phyloP scores from a whole-genome alignment of 1,284 basidiomycete species.

The Xerocomus minutiporus region DNA sequence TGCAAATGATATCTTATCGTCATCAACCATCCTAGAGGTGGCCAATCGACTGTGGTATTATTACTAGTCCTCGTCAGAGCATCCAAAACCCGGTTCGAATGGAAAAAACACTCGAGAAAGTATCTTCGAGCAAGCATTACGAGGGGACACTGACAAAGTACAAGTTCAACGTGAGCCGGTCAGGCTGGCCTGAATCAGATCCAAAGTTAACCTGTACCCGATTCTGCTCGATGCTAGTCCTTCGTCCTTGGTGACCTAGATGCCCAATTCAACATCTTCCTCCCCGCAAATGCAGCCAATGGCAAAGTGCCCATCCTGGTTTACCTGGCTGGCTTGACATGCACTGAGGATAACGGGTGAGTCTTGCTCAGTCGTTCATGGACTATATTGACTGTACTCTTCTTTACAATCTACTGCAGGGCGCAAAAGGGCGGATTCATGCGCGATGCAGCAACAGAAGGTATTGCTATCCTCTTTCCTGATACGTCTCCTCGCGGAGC shows the following conservation, averaged over 20 bases:
- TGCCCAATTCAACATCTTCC: conserved; percentile 87
- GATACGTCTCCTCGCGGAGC: conserved; percentile 96
- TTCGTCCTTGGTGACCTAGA: conserved; percentile 73
- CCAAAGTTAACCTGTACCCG: not conserved
- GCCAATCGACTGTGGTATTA: too few species aligned
- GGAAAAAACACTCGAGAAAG: conserved; percentile 22
- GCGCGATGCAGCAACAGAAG: conserved; percentile 72
- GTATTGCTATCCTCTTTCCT: conserved; percentile 90
- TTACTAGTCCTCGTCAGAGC: not conserved
- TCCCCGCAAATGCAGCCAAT: conserved; percentile 62
- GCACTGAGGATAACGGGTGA: conserved; percentile 93
- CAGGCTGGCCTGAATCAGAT: not conserved
- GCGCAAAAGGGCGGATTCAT: conserved; percentile 88
- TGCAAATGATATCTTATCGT: too few species aligned
- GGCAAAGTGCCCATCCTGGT: conserved; percentile 77
- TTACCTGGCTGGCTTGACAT: conserved; percentile 91
- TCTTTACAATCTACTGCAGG: conserved; percentile 35
- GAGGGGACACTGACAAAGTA: conserved; percentile 82
- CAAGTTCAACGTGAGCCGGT: conserved; percentile 65
- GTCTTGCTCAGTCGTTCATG: conserved; percentile 12
- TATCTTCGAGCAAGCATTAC: conserved; percentile 73
- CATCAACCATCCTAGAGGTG: too few species aligned
- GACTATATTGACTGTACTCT: not conserved
- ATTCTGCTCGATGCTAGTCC: conserved; percentile 40
- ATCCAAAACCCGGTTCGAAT: conserved; percentile 8